A percentile compares a stretch with the other conserved stretches of the same genome.
These are phyloP conservation scores for Eucalyptus coolabah DNA, from an alignment of 345 rosid genomes.

Conservation along the genomic window DNA sequence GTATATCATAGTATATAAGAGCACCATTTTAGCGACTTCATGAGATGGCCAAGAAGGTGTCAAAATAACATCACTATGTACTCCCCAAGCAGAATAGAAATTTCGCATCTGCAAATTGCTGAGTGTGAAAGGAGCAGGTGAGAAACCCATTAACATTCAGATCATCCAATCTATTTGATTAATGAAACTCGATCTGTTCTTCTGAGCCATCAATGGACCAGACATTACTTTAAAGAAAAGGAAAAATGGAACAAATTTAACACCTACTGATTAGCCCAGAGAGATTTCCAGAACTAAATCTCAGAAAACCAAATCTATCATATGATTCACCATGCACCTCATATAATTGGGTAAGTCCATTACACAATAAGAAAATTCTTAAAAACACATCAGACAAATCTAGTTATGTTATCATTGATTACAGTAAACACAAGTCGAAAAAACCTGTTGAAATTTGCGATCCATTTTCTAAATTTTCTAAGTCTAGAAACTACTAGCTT, in stretches of 20 bases:
- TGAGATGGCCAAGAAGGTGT: not conserved
- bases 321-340: too few species aligned
- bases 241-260: not conserved
- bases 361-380: not conserved
- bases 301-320: not conserved
- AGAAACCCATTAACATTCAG: not conserved
- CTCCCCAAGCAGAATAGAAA: not conserved
- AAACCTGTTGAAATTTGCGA: not conserved
- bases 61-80: not conserved
- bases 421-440: not conserved
- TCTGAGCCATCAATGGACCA: not conserved
- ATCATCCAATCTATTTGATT: not conserved
- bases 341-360: not conserved
- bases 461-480: not conserved
- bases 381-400: not conserved
- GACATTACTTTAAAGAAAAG: not conserved
- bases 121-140: not conserved
- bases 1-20: not conserved
- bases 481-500: not conserved
- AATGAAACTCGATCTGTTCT: not conserved
- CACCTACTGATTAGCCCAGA: not conserved
- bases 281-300: not conserved
- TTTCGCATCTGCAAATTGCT: not conserved
- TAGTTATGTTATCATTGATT: not conserved
- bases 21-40: not conserved